phyloP scores from a whole-genome alignment of 176 grass and related monocot genomes.

The Oryza officinalis region DNA sequence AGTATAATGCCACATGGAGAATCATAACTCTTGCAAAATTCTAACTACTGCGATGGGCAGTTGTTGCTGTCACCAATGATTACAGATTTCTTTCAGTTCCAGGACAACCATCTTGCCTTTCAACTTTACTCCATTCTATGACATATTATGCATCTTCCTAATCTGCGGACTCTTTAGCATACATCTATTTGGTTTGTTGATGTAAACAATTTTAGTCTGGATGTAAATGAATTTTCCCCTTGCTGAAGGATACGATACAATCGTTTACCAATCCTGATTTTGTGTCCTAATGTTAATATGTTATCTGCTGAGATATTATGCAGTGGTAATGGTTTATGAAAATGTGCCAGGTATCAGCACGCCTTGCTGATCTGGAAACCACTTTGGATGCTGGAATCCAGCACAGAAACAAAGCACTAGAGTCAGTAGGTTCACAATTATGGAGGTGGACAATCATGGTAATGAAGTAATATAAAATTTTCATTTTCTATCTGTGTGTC shows the following conservation, averaged over 20 bases:
- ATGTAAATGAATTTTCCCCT: background rate
- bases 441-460: conserved; percentile 99
- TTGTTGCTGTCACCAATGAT: background rate
- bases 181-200: background rate
- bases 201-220: background rate
- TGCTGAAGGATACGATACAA: background rate
- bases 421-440: conserved; percentile 81
- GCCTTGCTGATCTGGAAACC: conserved; percentile 85
- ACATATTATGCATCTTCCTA: background rate
- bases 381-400: conserved; percentile 94
- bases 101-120: background rate
- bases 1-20: background rate
- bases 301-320: background rate
- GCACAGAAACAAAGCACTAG: conserved; percentile 96
- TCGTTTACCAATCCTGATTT: conserved; percentile 12
- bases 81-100: conserved; percentile 7
- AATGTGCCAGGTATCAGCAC: conserved; percentile 73
- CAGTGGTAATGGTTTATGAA: background rate
- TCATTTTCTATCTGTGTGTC: conserved; percentile 15
- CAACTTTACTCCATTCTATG: background rate
- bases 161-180: background rate
- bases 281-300: background rate
- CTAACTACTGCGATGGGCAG: background rate
- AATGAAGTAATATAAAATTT: conserved; percentile 46
- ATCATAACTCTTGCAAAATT: background rate